Evolutionary conservation across 352 stramenopile genomes (phyloP).

Genomic region (Phytophthora palmivora): DNA sequence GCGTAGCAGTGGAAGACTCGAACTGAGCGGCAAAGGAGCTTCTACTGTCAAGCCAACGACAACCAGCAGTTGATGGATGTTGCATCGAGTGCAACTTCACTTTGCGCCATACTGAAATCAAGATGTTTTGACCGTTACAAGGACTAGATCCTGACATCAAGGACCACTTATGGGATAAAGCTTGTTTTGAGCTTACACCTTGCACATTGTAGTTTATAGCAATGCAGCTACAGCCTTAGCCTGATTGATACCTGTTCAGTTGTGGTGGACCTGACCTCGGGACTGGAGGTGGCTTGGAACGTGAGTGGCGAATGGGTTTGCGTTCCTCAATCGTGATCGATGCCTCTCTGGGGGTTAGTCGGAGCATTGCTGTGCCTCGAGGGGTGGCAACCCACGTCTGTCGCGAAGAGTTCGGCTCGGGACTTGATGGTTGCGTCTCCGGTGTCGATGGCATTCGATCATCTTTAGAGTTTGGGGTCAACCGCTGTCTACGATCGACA

Average conservation of each 20-base stretch:
- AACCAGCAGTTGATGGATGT: neutral
- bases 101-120: conserved; percentile 13
- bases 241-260: conserved; percentile 18
- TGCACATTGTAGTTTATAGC: no score
- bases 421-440: conserved; percentile 23
- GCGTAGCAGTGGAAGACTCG: neutral
- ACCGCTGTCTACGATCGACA: conserved; percentile 19
- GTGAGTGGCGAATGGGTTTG: conserved; percentile 16
- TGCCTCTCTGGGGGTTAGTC: conserved; percentile 24
- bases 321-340: conserved; percentile 23
- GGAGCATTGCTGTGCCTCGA: conserved; percentile 10
- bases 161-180: no score
- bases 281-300: conserved; percentile 16
- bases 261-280: conserved; percentile 1
- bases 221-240: no score
- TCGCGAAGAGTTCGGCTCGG: conserved; percentile 6
- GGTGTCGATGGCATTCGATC: conserved; percentile 18
- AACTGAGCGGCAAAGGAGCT: conserved; percentile 19
- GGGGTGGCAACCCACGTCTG: conserved; percentile 29
- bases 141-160: no score
- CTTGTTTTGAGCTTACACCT: no score
- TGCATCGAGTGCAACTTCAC: conserved; percentile 7
- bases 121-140: conserved; percentile 10
- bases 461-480: conserved; percentile 11
- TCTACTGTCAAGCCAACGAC: no score